Evolutionary conservation across 371 early-diverging fungal species (phyloP), one percentile per base, ranked within the genome.

Genomic region (Mortierella sp.): DNA sequence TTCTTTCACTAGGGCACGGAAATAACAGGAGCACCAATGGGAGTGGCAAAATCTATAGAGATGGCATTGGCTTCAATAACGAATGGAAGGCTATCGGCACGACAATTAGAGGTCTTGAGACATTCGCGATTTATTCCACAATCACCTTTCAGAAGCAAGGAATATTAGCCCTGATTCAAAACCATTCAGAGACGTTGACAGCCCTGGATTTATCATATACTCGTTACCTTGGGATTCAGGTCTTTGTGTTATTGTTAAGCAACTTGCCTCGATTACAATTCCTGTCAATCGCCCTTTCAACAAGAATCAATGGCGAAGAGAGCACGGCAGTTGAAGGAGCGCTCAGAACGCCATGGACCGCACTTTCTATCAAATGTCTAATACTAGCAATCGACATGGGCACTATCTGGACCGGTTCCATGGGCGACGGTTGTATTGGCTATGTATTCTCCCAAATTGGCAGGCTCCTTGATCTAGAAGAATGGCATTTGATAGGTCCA

Each of bases 381-480:
- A 21, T n/a, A 7, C 21, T 52, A n/a, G 16, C 19, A 19, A 52
- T n/a, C 21, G 52, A 52, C 19, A 19, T 52, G 13, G 19, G n/a
- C 5, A 16, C 52, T n/a, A 28, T 28, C 28, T 52, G 52, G 52
- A 16, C 8, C 1, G n/a, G 52, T 21, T 52, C 52, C 19, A n/a
- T 52, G 21, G 52, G 52, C 7, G 13, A 52, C 28, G 28, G 2
- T 28, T 52, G n/a, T n/a, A 52, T 52, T 7, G 21, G 8, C 13
- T 52, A 52, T 52, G 21, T 52, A 13, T 52, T 52, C 52, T 52
- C 52, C 16, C 52, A n/a, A n/a, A 52, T 52, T n/a, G 52, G 52
- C 19, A 52, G 52, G 21, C 21, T 52, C 1, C 2, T 19, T 8
- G 8, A 52, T 3, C 52, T 52, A 19, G 52, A 52, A n/a, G 52